Evolutionary conservation across 495 filamentous ascomycete species (phyloP).

Genomic region (Hypoxylon trugodes): DNA sequence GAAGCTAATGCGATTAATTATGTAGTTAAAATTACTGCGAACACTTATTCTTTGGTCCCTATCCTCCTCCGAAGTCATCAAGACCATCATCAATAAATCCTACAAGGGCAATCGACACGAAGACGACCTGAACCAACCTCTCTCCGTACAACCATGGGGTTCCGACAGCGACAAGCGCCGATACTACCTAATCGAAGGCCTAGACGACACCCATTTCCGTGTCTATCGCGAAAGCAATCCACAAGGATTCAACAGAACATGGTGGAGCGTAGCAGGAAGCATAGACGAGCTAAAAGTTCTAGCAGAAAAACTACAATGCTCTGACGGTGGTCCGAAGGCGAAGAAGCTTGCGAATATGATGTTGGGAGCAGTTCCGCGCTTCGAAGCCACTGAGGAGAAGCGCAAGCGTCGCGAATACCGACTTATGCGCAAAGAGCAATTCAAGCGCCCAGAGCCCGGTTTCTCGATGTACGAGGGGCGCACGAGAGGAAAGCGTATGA

Average conservation of each 20-base stretch:
- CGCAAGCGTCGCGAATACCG: constrained; percentile 93
- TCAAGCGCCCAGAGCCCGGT: constrained; percentile 85
- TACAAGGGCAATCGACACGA: constrained; percentile 92
- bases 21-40: constrained; percentile 80
- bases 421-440: constrained; percentile 82
- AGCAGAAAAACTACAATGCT: constrained; percentile 72
- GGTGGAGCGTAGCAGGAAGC: constrained; percentile 90
- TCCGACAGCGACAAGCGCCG: constrained; percentile 87
- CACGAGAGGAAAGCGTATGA: constrained; percentile 92
- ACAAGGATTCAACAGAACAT: constrained; percentile 75
- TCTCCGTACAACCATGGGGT: constrained; percentile 96
- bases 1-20: constrained; percentile 18
- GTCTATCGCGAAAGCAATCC: constrained; percentile 96
- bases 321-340: constrained; percentile 82
- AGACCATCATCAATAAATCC: constrained; percentile 79
- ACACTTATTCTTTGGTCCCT: constrained; percentile 88
- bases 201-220: constrained; percentile 91
- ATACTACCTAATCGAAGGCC: constrained; percentile 93
- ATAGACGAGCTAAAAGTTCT: constrained; percentile 86
- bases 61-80: constrained; percentile 86
- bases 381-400: constrained; percentile 96
- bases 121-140: constrained; percentile 89
- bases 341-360: constrained; percentile 80
- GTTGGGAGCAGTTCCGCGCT: constrained; percentile 82
- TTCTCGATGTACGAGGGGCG: constrained; percentile 96